Conservation (phyloP, 345 rosid species). For the Camelina laxa region DNA sequence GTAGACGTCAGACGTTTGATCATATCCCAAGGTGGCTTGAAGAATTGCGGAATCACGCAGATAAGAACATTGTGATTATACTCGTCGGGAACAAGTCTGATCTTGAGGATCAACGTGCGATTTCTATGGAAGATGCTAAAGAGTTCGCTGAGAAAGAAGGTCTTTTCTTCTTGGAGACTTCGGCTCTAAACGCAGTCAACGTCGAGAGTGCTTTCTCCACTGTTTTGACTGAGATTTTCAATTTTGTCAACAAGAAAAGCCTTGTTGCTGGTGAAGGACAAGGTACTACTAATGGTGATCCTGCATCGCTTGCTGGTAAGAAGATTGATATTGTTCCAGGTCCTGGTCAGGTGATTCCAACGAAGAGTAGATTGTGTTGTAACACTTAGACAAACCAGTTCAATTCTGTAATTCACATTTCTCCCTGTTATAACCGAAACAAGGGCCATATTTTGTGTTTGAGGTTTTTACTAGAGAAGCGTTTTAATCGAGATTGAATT, state of each 20-base stretch:
- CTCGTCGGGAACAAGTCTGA: constrained; percentile 70
- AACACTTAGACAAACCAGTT: constrained; percentile 30
- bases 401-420: not conserved
- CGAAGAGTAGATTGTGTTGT: constrained; percentile 59
- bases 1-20: constrained; percentile 61
- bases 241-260: constrained; percentile 57
- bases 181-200: constrained; percentile 65
- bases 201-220: constrained; percentile 65
- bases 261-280: constrained; percentile 58
- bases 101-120: constrained; percentile 59
- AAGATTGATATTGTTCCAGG: constrained; percentile 53
- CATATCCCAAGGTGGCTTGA: constrained; percentile 66
- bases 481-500: not conserved
- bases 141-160: constrained; percentile 64
- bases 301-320: constrained; percentile 50
- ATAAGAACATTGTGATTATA: constrained; percentile 62
- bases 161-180: constrained; percentile 69
- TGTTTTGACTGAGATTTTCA: constrained; percentile 60
- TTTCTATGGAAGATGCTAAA: constrained; percentile 62
- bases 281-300: constrained; percentile 48
- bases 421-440: not conserved
- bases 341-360: constrained; percentile 66
- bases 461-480: no score
- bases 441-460: not conserved
- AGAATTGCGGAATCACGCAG: constrained; percentile 65